A percentile compares a stretch with the other conserved stretches of the same genome.
phyloP scores from a whole-genome alignment of 2,329 filamentous ascomycete genomes.

The Fusarium sp. region DNA sequence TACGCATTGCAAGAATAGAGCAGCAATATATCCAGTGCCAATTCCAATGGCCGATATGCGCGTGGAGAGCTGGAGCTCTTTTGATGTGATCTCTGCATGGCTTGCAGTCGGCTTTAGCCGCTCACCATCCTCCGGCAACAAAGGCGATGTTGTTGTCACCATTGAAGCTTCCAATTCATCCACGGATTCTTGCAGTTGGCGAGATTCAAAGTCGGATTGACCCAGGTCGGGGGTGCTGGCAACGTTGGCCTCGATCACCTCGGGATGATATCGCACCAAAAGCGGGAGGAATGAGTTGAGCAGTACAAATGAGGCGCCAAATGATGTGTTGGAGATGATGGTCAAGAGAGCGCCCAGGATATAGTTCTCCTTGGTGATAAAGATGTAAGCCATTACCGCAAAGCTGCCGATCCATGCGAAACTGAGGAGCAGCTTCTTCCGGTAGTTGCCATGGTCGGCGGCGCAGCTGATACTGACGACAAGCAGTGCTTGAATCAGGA shows the following conservation, averaged over 20 bases:
- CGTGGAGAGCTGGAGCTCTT: slow-evolving; percentile 85
- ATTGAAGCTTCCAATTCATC: slow-evolving; percentile 47
- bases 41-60: slow-evolving; percentile 93
- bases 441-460: slow-evolving; percentile 92
- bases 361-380: slow-evolving; percentile 80
- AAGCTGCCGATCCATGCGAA: slow-evolving; percentile 87
- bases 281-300: slow-evolving; percentile 95
- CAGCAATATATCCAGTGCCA: slow-evolving; percentile 91
- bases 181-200: slow-evolving; percentile 50
- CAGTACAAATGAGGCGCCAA: slow-evolving; percentile 94
- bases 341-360: slow-evolving; percentile 85
- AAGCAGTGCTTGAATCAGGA: slow-evolving; percentile 86
- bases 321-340: slow-evolving; percentile 92
- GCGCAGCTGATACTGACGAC: slow-evolving; percentile 97
- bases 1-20: slow-evolving; percentile 84
- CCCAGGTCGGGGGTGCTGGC: slow-evolving; percentile 48
- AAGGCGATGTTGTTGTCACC: slow-evolving; percentile 60
- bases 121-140: slow-evolving; percentile 56
- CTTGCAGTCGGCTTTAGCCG: slow-evolving; percentile 55
- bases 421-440: slow-evolving; percentile 86
- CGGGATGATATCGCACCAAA: slow-evolving; percentile 86
- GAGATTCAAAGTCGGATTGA: slow-evolving; percentile 50
- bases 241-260: slow-evolving; percentile 50
- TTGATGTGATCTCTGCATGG: slow-evolving; percentile 65
- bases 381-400: slow-evolving; percentile 89